Evolutionary conservation across 495 filamentous ascomycete genomes (phyloP).

Genomic region (Symbiotaphrina buchneri): DNA sequence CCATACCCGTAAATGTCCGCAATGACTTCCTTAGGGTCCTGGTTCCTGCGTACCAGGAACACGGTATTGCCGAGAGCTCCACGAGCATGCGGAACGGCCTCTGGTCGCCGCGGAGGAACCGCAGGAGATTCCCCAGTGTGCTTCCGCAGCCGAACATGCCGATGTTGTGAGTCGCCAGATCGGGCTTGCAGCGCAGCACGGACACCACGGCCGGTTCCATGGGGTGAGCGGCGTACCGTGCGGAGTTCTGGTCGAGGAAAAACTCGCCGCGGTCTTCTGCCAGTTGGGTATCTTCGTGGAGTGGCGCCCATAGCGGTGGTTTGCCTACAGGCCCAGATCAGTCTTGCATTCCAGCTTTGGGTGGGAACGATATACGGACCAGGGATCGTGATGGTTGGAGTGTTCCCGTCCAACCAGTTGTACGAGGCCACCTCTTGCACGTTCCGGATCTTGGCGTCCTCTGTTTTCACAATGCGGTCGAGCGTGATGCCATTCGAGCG

Average conservation of each 20-base stretch:
- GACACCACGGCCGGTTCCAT: slow-evolving; percentile 33
- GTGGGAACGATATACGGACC: slow-evolving; percentile 11
- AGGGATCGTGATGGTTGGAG: slow-evolving; percentile 25
- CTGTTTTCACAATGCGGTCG: not conserved
- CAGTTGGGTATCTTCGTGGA: slow-evolving; percentile 14
- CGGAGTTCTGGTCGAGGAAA: slow-evolving; percentile 40
- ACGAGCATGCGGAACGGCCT: slow-evolving; percentile 33
- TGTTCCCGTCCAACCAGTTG: slow-evolving; percentile 21
- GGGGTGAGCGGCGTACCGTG: slow-evolving; percentile 28
- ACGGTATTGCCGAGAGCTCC: slow-evolving; percentile 35
- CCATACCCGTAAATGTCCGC: slow-evolving; percentile 31
- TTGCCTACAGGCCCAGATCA: slow-evolving; percentile 17
- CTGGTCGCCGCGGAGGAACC: slow-evolving; percentile 23
- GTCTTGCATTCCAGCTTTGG: not conserved
- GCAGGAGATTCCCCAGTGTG: slow-evolving; percentile 31
- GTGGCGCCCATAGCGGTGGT: slow-evolving; percentile 36
- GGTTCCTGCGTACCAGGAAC: slow-evolving; percentile 36
- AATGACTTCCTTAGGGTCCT: slow-evolving; percentile 27
- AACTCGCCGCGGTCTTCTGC: slow-evolving; percentile 25
- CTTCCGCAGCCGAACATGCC: slow-evolving; percentile 40
- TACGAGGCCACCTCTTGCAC: slow-evolving; percentile 26
- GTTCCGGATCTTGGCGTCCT: slow-evolving; percentile 7
- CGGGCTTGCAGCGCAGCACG: slow-evolving; percentile 13
- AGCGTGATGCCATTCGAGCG: not conserved
- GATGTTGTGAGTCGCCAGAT: slow-evolving; percentile 16